A percentile compares a stretch with the other conserved stretches of the same genome.
These are phyloP conservation scores for Hygrophorus pudorinus DNA, from an alignment of 768 basidiomycete species.

Conservation along the genomic window DNA sequence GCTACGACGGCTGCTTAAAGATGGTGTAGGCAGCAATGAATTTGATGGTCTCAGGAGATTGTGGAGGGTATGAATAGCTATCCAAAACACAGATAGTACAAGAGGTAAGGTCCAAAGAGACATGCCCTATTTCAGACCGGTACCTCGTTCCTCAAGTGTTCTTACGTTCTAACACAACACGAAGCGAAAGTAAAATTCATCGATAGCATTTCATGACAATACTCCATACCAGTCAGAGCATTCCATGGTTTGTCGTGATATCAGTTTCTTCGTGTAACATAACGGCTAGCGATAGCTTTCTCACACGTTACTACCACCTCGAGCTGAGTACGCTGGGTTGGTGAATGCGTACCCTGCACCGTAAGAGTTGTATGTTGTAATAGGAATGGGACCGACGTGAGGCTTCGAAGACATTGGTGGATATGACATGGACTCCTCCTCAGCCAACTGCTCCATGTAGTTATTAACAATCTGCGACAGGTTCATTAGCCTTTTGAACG, in stretches of 20 bases:
- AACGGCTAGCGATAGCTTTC: too few species aligned
- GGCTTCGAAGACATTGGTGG: neutral
- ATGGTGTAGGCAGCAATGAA: constrained; percentile 8
- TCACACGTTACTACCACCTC: neutral
- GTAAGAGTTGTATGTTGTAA: constrained; percentile 11
- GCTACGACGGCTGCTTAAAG: neutral
- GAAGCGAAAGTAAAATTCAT: too few species aligned
- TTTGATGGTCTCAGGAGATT: constrained; percentile 9
- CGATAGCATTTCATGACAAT: too few species aligned
- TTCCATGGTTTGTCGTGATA: too few species aligned
- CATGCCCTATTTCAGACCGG: too few species aligned
- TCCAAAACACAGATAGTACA: constrained; percentile 17
- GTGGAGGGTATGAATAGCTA: constrained; percentile 14
- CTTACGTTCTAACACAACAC: too few species aligned
- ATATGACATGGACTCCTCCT: constrained; percentile 29
- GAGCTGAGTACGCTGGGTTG: constrained; percentile 1
- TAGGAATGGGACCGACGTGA: neutral
- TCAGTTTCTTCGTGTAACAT: too few species aligned
- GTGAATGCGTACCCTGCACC: constrained; percentile 7
- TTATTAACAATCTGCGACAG: constrained; percentile 29
- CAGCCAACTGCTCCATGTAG: constrained; percentile 43
- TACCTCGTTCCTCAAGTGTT: too few species aligned
- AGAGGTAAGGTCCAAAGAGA: constrained; percentile 16
- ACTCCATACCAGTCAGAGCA: too few species aligned
- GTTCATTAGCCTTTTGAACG: too few species aligned